Evolutionary conservation across 192 early-diverging fungal species (phyloP).

Genomic region (Pilobolus umbonatus): DNA sequence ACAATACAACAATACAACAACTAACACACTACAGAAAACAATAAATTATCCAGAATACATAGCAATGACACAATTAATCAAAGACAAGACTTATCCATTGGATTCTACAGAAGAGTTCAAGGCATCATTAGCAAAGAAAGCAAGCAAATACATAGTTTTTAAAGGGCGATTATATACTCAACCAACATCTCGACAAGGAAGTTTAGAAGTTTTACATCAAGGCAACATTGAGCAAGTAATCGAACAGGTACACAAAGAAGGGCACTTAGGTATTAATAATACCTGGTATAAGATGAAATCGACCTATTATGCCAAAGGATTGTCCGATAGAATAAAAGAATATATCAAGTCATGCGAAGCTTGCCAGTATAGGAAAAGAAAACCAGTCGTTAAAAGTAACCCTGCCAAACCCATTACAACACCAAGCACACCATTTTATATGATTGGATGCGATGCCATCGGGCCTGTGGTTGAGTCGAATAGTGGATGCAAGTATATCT

Average conservation of each 20-base stretch:
- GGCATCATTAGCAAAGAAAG: background rate
- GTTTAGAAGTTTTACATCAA: conserved; percentile 1
- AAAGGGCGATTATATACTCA: background rate
- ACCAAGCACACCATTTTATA: background rate
- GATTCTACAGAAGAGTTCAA: background rate
- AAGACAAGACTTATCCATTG: background rate
- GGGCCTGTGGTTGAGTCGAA: background rate
- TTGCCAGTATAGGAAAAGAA: conserved; percentile 1
- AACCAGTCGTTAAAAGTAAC: background rate
- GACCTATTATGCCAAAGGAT: background rate
- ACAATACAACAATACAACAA: too few species aligned
- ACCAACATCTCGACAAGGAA: background rate
- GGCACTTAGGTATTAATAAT: conserved; percentile 13
- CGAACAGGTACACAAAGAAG: conserved; percentile 1
- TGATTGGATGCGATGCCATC: conserved; percentile 14
- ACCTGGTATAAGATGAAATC: background rate
- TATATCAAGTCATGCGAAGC: background rate
- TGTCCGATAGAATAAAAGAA: background rate
- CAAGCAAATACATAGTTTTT: background rate
- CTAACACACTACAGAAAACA: background rate
- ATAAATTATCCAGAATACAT: background rate
- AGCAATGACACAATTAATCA: background rate
- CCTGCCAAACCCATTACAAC: background rate
- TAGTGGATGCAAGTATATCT: conserved; percentile 20
- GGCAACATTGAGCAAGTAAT: background rate